phyloP scores from a whole-genome alignment of 768 basidiomycete genomes.

The Suillus subluteus region DNA sequence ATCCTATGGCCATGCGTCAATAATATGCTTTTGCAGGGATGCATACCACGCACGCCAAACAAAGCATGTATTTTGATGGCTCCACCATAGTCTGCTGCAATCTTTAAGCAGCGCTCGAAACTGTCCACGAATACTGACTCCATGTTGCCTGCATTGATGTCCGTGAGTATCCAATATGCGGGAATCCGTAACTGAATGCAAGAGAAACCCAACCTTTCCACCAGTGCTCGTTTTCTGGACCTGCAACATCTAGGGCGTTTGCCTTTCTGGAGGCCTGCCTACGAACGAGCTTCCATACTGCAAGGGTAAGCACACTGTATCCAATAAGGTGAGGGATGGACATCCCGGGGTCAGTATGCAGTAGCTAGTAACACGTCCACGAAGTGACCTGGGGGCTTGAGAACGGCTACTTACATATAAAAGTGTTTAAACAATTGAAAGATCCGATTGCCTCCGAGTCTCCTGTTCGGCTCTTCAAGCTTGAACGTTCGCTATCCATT shows the following conservation, averaged over 20 bases:
- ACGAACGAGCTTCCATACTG: background rate
- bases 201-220: background rate
- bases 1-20: conserved; percentile 17
- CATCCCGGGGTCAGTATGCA: no score
- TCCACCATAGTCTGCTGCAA: conserved; percentile 26
- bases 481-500: no score
- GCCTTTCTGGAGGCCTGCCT: background rate
- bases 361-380: no score
- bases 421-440: no score
- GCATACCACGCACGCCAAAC: conserved; percentile 22
- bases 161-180: background rate
- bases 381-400: no score
- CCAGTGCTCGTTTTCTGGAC: background rate
- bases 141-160: background rate
- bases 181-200: background rate
- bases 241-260: background rate
- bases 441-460: no score
- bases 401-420: no score
- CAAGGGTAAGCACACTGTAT: background rate
- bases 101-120: conserved; percentile 10
- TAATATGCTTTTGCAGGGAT: conserved; percentile 26
- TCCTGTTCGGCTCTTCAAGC: no score
- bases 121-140: background rate
- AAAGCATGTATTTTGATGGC: conserved; percentile 27
- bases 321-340: background rate